Evolutionary conservation across 2,329 filamentous ascomycete genomes (phyloP), one percentile per base, ranked within the genome.

Genomic region (Fusarium camptoceras): DNA sequence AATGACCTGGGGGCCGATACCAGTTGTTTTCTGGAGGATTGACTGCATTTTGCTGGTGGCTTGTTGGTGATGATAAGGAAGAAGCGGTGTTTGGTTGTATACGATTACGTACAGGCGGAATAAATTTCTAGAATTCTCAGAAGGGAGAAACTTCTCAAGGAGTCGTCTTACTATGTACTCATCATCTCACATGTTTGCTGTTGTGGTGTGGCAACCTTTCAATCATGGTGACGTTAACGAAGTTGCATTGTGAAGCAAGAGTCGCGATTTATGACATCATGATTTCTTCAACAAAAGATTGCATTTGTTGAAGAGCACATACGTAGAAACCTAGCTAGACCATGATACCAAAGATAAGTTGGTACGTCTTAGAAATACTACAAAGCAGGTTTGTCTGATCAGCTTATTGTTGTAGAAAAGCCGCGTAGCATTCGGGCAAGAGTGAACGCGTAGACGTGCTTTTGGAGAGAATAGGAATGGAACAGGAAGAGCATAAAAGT

Each of bases 1-100:
- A 31, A 78, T 68, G 34, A 77, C 74, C 20, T 76, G 78, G 0
- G 81, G 80, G 4, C 81, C 80, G 41, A 81, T 68, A 3, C 57
- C 63, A 4, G 65, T 68, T 30, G 79, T 67, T 8, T 76, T 78
- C 31, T 80, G 76, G 16, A 82, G 76, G 25, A 77, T 66, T 2
- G 81, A 81, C 59, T 82, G 80, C 81, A 83, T 82, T 20, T 5
- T 57, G 28, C 12, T 25, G 12, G 2, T 41, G 16, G n/a, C n/a
- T 5, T 42, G 11, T 24, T n/a, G 10, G 10, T 46, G 18, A 27
- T n/a, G n/a, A n/a, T n/a, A n/a, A n/a, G n/a, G n/a, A n/a, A n/a
- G n/a, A n/a, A n/a, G n/a, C n/a, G n/a, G n/a, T n/a, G n/a, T 10
- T n/a, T 24, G 1, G 12, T 3, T 25, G 25, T 24, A 20, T 10